Conservation (phyloP, 2,329 filamentous ascomycete genomes). For the Mycosphaerelloides madeirae region DNA sequence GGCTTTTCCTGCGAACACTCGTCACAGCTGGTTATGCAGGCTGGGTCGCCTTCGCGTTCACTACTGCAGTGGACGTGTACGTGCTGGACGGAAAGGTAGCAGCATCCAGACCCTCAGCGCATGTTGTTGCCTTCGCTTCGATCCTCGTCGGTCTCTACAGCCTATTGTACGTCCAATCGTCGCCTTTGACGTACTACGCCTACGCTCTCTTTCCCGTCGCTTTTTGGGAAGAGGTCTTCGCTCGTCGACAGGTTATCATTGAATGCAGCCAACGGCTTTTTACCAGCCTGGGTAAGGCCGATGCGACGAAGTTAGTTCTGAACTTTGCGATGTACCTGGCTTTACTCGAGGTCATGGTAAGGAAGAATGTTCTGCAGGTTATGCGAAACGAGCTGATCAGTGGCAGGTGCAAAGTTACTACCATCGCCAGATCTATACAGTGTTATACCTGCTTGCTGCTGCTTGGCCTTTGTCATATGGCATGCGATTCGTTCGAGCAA, state of each 20-base stretch:
- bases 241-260: constrained; percentile 63
- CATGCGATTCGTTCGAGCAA: constrained; percentile 61
- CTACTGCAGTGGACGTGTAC: constrained; percentile 81
- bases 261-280: constrained; percentile 66
- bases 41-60: constrained; percentile 90
- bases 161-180: constrained; percentile 72
- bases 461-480: constrained; percentile 78
- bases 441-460: constrained; percentile 69
- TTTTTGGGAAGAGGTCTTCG: constrained; percentile 96
- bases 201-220: constrained; percentile 89
- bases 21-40: constrained; percentile 89
- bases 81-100: constrained; percentile 68
- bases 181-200: constrained; percentile 77
- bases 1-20: constrained; percentile 86
- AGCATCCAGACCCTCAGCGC: constrained; percentile 57
- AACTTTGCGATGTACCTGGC: constrained; percentile 65
- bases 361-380: constrained; percentile 12
- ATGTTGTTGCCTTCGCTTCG: constrained; percentile 66
- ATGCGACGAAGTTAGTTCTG: constrained; percentile 55
- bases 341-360: constrained; percentile 68
- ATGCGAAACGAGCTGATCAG: constrained; percentile 1
- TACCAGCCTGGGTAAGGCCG: constrained; percentile 57
- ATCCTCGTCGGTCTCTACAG: constrained; percentile 71
- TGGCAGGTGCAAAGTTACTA: constrained; percentile 83
- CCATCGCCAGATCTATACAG: constrained; percentile 78